A percentile compares a stretch with the other conserved stretches of the same genome.
Conservation (phyloP, 106 monocot genomes). For the Posidonia australis region DNA sequence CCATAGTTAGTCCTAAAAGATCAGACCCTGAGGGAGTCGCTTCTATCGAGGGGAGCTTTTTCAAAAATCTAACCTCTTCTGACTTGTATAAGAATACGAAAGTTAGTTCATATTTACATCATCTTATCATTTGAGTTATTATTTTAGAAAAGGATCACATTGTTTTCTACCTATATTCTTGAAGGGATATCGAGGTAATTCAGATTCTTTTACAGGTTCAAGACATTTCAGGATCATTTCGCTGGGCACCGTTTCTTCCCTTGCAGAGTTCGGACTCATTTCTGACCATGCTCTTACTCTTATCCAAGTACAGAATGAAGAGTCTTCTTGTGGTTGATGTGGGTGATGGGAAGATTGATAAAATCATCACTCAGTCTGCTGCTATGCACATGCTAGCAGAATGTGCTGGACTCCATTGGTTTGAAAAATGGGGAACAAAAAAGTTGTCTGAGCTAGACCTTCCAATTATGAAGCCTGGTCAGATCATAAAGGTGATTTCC, state of each 20-base stretch:
- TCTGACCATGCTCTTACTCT: conserved; percentile 80
- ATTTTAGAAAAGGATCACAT: neutral
- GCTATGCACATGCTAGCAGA: conserved; percentile 95
- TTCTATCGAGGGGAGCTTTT: conserved; percentile 65
- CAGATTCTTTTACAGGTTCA: conserved; percentile 38
- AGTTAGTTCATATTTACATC: conserved; percentile 18
- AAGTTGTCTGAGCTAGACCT: conserved; percentile 65
- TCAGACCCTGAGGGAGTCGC: conserved; percentile 20
- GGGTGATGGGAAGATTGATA: conserved; percentile 76
- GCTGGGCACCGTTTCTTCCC: conserved; percentile 97
- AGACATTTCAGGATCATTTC: conserved; percentile 86
- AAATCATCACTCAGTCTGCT: conserved; percentile 84
- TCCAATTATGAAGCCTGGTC: conserved; percentile 55
- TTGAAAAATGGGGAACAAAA: conserved; percentile 84
- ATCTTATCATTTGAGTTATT: no score
- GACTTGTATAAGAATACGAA: conserved; percentile 85
- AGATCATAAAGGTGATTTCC: conserved; percentile 59
- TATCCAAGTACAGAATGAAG: conserved; percentile 96
- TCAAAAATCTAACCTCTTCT: conserved; percentile 71
- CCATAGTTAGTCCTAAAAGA: conserved; percentile 12
- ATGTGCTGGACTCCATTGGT: conserved; percentile 89
- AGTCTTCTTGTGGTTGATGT: conserved; percentile 90
- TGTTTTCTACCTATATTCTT: neutral
- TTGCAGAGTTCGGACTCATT: conserved; percentile 84
- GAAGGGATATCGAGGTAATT: neutral